Base-by-base conservation (phyloP, 192 early-diverging fungal genomes). In the Linnemannia exigua region DNA sequence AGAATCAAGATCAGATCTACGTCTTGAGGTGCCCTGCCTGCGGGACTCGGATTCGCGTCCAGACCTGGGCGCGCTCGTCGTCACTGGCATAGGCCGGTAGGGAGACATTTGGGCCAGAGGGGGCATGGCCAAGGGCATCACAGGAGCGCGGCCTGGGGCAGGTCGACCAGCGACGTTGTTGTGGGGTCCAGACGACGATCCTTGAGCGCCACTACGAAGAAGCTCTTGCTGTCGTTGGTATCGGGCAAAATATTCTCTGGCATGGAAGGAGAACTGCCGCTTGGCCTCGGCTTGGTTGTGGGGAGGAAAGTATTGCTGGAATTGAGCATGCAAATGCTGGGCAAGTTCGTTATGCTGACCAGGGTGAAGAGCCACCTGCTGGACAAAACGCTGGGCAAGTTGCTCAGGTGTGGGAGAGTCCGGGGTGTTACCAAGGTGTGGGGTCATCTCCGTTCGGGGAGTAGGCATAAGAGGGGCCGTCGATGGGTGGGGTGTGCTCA, bases 351-450 rank as follows among this genome's bases (percentile, higher is more conserved):
- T 86, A 19, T 86, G 84, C 63, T 79, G 73, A 17, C 84, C 84
- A 61, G 78, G 84, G n/a, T 80, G 67, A 14, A 86, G 68, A 7
- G 84, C 84, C 36, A 79, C 84, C 66, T 86, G 78, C 41, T 86
- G 78, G 17, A 86, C 84, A 48, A 86, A 86, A 22, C 78, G 74
- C 33, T 86, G 84, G 5, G 84, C 84, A 44, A 86, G 84, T 36
- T 79, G 77, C 63, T 86, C 84, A 19, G 84, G 84, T 12, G 84
- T 86, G 5, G 84, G 84, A 4, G 84, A 86, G 35, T 86, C 78
- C 2, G 78, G 78, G 9, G 75, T 47, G 36, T 76, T 66, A 20
- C 84, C 84, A 36, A 86, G 84, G 35, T 83, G 81, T 36, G 51
- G 81, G 0, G 50, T 67, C 31, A 83, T 41, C 9, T 72, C 75